Base-by-base conservation (phyloP, 2,329 filamentous ascomycete genomes). In the Periconia macrospinosa region DNA sequence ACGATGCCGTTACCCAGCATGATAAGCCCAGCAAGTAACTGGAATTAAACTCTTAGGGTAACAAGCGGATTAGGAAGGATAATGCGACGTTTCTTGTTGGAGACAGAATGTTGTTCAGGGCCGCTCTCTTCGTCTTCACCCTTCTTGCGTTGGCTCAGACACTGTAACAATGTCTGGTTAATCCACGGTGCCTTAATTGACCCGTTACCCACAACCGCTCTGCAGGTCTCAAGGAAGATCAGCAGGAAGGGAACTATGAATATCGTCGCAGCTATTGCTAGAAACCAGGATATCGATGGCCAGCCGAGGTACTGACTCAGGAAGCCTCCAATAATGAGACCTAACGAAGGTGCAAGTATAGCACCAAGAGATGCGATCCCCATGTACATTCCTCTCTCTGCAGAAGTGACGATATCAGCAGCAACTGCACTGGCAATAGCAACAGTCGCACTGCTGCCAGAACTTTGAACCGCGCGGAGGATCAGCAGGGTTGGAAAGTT, bases 321-420 rank as follows among this genome's bases (percentile, higher is more conserved):
- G 8, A 70, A 30, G 15, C 69, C 69, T 27, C 69, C 69, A 6
- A 72, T 57, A 1, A 69, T 58, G 6, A 68, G 69, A 2, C 54
- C 64, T 5, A 64, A 20, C 1, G 61, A 58, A 6, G 64, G 61
- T 14, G 61, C 63, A 17, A 67, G 52, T 63, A 67, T 66, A 6
- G 62, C 57, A 2, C 86, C 85, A 55, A 55, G 27, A 6, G 33
- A 8, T n/a, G 88, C 82, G 48, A 86, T 73, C 5, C 75, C 78
- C 66, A 80, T 76, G 53, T 73, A 79, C 3, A 63, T 64, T 1
- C 77, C 77, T 40, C 77, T 60, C 48, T 79, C 76, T 1, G 67
- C 69, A 41, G 67, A 64, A 6, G 75, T 77, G 5, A 72, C 66
- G 41, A 77, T 63, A 52, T 79, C 77, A 6, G 72, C 73, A 3